These are phyloP conservation scores for Cladosporium halotolerans DNA, from an alignment of 2,329 filamentous ascomycete species.

Conservation along the genomic window DNA sequence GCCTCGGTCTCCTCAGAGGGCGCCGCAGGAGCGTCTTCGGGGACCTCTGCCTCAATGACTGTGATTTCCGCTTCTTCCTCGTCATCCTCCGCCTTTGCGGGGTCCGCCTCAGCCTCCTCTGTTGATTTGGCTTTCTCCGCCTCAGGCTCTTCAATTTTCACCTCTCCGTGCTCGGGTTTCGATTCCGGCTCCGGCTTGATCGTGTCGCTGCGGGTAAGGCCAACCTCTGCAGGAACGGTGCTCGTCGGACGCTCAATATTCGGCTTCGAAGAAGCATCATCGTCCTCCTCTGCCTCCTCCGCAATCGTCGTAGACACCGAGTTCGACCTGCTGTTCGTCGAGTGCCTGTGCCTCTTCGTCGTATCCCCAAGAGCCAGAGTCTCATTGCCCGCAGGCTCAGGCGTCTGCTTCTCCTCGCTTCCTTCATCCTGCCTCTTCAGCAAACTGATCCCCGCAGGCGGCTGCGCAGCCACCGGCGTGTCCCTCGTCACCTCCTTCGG, in stretches of 20 bases:
- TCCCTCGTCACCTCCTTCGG: slow-evolving; percentile 17
- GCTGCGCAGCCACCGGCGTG: slow-evolving; percentile 6
- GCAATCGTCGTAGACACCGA: slow-evolving; percentile 77
- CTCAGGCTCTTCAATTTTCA: slow-evolving; percentile 28
- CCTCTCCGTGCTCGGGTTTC: slow-evolving; percentile 19
- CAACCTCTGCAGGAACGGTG: slow-evolving; percentile 13
- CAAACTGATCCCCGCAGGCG: slow-evolving; percentile 24
- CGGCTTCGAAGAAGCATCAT: slow-evolving; percentile 20
- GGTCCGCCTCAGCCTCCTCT: slow-evolving; percentile 7
- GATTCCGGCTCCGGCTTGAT: slow-evolving; percentile 18
- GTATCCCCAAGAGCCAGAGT: slow-evolving; percentile 57
- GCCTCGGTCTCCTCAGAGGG: background rate
- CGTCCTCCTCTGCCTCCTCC: slow-evolving; percentile 62
- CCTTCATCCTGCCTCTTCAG: slow-evolving; percentile 29
- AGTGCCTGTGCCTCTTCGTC: slow-evolving; percentile 77
- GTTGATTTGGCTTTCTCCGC: slow-evolving; percentile 57
- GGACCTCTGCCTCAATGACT: slow-evolving; percentile 17
- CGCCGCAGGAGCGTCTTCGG: slow-evolving; percentile 11
- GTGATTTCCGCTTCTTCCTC: slow-evolving; percentile 14
- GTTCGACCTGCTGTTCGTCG: slow-evolving; percentile 66
- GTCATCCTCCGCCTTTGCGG: slow-evolving; percentile 11
- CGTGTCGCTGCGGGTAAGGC: slow-evolving; percentile 15
- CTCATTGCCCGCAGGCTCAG: slow-evolving; percentile 33
- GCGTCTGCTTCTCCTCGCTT: slow-evolving; percentile 17
- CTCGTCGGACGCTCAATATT: slow-evolving; percentile 23